Base-by-base conservation (phyloP, 495 filamentous ascomycete genomes). In the Lentithecium fluviatile region DNA sequence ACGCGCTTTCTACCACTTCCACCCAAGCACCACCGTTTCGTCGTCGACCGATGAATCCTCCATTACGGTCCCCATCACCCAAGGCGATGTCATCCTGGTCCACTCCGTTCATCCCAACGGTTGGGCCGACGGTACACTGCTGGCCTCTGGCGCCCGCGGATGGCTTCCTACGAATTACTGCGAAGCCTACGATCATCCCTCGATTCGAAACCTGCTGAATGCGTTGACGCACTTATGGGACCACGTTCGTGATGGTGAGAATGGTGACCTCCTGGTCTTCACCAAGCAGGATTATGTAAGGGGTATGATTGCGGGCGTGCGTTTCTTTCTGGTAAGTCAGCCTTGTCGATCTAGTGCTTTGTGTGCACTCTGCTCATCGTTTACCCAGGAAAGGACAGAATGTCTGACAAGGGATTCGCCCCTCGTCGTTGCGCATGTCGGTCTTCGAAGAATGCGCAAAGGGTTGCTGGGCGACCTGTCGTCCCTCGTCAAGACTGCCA, bases 131-230 rank as follows among this genome's bases (percentile, higher is more conserved):
- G 95, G 95, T 40, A 99, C 95, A n/a, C 78, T 96, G 45, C 75
- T 99, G 52, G 82, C 88, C 52, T 88, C 90, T 12, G 94, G 93
- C 17, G 87, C 87, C 56, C 83, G 95, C 67, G 95, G 95, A 56
- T 99, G 95, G 95, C 77, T 99, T 57, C 95, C 95, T 26, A 97
- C 95, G 2, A 99, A 99, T 73, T 97, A 97, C 72, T 99, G 95
- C 77, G 90, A 96, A 71, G 82, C 89, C 11, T 99, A 96, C 71
- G 89, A 96, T 62, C 87, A 90, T 46, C 79, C 90, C 20, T 84
- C 89, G 50, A 93, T 97, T 80, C 84, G 86, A 58, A 88, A 83
- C 58, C 80, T 97, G 29, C 79, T 99, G 24, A 89, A 89, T 60
- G 91, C 94, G 1, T 76, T 97, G 70, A 85, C 92, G 8, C 87